Conservation (phyloP, 192 early-diverging fungal genomes). For the Backusella parvicylindrica region DNA sequence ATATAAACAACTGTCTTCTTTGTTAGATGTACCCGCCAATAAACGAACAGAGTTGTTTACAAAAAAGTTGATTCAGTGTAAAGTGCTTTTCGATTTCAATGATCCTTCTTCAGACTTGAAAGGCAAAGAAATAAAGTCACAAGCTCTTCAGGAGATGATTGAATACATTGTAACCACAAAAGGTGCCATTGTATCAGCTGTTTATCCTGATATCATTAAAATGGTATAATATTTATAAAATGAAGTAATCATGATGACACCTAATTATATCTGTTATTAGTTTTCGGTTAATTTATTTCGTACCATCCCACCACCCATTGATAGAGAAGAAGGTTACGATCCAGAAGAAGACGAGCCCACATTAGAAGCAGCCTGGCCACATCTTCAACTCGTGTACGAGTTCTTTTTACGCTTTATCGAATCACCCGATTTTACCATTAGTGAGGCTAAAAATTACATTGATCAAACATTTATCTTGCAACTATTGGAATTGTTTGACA, state of each 20-base stretch:
- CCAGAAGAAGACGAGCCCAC: constrained; percentile 99
- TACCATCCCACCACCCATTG: constrained; percentile 94
- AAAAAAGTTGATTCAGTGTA: constrained; percentile 90
- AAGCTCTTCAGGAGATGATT: constrained; percentile 85
- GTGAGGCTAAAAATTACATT: constrained; percentile 93
- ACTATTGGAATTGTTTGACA: constrained; percentile 96
- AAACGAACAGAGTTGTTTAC: constrained; percentile 87
- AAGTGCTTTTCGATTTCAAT: constrained; percentile 93
- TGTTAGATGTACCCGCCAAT: constrained; percentile 69
- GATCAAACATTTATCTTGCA: constrained; percentile 93
- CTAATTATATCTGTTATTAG: constrained; percentile 34
- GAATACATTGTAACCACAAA: constrained; percentile 91
- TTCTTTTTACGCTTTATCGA: constrained; percentile 98
- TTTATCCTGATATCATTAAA: constrained; percentile 89
- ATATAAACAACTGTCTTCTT: background rate
- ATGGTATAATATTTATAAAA: constrained; percentile 66
- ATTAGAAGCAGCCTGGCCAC: constrained; percentile 96
- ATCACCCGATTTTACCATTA: constrained; percentile 95
- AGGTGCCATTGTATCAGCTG: constrained; percentile 84
- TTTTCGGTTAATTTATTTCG: constrained; percentile 96
- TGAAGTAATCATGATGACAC: background rate
- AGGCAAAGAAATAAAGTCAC: constrained; percentile 96
- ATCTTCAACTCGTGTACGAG: constrained; percentile 97
- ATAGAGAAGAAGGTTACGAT: constrained; percentile 94
- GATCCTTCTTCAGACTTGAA: constrained; percentile 84